These are phyloP conservation scores for Penicillium sp. DNA, from an alignment of 2,329 filamentous ascomycete genomes.

Conservation along the genomic window DNA sequence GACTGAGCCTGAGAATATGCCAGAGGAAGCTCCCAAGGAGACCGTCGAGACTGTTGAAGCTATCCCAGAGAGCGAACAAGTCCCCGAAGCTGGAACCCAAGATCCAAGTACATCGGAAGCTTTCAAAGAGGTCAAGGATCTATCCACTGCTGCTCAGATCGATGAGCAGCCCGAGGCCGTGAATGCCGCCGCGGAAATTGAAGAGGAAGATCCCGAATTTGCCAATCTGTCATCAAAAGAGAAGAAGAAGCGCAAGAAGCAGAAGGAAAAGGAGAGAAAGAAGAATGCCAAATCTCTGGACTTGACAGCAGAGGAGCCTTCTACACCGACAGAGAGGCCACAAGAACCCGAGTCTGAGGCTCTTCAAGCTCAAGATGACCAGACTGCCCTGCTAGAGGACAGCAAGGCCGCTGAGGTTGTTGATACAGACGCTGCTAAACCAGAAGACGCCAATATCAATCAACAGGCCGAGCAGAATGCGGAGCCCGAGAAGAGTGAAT, in stretches of 20 bases:
- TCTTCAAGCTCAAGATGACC: neutral
- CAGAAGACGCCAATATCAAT: neutral
- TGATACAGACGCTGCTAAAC: neutral
- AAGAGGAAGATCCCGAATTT: constrained; percentile 5
- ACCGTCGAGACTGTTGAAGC: neutral
- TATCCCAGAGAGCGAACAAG: neutral
- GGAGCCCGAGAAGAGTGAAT: neutral
- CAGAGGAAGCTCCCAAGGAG: neutral
- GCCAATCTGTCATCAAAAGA: constrained; percentile 19
- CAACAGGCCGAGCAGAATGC: no score
- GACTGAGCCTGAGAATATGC: neutral
- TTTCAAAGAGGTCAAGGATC: neutral
- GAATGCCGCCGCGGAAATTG: neutral
- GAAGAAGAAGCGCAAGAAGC: constrained; percentile 24
- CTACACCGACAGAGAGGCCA: constrained; percentile 1
- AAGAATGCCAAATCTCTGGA: constrained; percentile 25
- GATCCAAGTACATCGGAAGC: neutral
- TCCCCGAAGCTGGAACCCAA: neutral
- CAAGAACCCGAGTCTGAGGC: constrained; percentile 6
- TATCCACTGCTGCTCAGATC: neutral
- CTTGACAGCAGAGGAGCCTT: constrained; percentile 9
- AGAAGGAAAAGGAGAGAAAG: constrained; percentile 14
- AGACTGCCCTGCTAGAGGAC: neutral
- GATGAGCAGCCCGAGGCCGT: neutral
- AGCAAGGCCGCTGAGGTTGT: neutral